Base-by-base conservation (phyloP, 805 yeast genomes). In the Metschnikowia matae region DNA sequence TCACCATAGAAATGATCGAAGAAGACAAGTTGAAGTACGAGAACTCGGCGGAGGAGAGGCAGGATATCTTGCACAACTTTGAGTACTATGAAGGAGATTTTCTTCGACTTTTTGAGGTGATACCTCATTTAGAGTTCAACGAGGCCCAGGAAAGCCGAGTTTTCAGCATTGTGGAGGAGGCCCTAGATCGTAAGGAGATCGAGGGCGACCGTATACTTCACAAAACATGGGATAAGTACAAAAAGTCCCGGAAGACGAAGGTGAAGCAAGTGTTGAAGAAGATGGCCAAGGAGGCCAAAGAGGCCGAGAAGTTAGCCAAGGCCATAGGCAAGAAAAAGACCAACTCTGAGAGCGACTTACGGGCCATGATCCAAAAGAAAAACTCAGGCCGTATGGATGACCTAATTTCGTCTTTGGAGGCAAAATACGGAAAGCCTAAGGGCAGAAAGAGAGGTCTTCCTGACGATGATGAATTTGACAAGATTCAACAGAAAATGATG, bases 41-140 rank as follows among this genome's bases (percentile, higher is more conserved):
- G 58, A 78, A 73, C 3, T 75, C 83, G n/a, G 60, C 58, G 4
- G 87, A 83, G 56, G 90, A 84, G 55, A 63, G 60, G 42, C 70
- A 69, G 3, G 96, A 90, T 61, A 75, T 90, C n/a, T 51, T 81
- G 40, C 77, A 79, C 42, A 73, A 77, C 44, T 85, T 85, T 69
- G 65, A 72, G 7, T 79, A 73, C 56, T 74, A 75, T 41, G 76
- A 80, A 13, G 96, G 96, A 4, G 88, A 87, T 58, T 80, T 89
- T 58, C 70, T 84, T 42, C 71, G 73, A 46, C 69, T 89, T 5
- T 86, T 89, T 61, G 96, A 89, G 62, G 73, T 75, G 33, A 84
- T 90, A 3, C 86, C 94, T 8, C 96, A 90, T 66, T 74, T 87
- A 47, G 90, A 85, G 54, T 75, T 84, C 40, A 69, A 69, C 36